A percentile compares a stretch with the other conserved stretches of the same genome.
Evolutionary conservation across 139 green algal species (phyloP).

Genomic region (Chlamydomonas sphaeroides): DNA sequence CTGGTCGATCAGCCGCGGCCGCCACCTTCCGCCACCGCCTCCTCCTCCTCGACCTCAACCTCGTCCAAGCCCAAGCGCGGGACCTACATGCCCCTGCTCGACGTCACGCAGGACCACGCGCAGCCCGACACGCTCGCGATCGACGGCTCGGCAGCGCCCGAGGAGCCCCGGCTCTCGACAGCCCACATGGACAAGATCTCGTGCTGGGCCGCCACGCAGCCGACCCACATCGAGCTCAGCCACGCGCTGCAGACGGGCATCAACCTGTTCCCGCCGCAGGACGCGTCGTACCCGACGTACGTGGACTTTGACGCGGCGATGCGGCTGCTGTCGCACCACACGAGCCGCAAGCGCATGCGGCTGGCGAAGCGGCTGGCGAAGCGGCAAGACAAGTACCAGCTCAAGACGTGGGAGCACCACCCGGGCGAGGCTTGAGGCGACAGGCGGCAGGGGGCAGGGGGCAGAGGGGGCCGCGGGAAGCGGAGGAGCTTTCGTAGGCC

Average conservation of each 20-base stretch:
- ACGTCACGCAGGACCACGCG: conserved; percentile 5
- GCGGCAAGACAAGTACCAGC: conserved; percentile 61
- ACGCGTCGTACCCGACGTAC: conserved; percentile 57
- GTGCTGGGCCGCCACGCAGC: conserved; percentile 45
- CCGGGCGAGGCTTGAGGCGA: conserved; percentile 17
- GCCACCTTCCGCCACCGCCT: too few relatives aligned
- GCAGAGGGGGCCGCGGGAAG: too few relatives aligned
- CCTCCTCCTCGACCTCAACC: too few relatives aligned
- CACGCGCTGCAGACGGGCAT: conserved; percentile 32
- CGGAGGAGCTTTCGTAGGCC: too few relatives aligned
- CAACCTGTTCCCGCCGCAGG: conserved; percentile 52
- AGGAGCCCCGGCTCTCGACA: background rate
- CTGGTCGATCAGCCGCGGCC: background rate
- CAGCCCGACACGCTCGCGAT: background rate
- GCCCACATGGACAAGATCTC: conserved; percentile 58
- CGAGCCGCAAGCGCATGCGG: conserved; percentile 43
- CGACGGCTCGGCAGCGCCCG: conserved; percentile 3
- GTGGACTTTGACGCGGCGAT: conserved; percentile 51
- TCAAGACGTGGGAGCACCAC: conserved; percentile 58
- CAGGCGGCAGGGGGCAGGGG: too few relatives aligned
- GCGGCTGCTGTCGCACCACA: conserved; percentile 43
- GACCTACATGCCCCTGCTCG: conserved; percentile 7
- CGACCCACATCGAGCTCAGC: conserved; percentile 47
- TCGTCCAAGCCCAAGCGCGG: too few relatives aligned
- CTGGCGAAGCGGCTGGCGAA: conserved; percentile 14